Evolutionary conservation across 2,329 filamentous ascomycete genomes (phyloP), one percentile per base, ranked within the genome.

Genomic region (Calonectria henricotiae): DNA sequence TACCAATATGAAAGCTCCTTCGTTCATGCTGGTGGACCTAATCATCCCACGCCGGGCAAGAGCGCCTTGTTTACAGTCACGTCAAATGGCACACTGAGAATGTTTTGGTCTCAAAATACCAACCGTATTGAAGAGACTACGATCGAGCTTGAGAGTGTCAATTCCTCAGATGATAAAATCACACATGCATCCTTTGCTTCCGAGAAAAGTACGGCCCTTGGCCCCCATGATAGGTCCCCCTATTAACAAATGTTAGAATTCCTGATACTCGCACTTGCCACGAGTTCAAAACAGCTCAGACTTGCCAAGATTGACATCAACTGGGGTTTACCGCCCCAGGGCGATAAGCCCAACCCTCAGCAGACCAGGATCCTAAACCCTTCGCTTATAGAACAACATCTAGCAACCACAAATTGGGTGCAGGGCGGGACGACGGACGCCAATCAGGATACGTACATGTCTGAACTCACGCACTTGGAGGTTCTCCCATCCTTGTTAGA

Each of bases 61-160:
- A 92, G 93, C 60, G 93, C 93, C 1, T 82, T 98, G 49, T 82
- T 98, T 13, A 93, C 91, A 73, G 88, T 98, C 64, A 96, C 93
- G 35, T 89, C 91, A 51, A 91, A 91, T 75, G 94, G 94, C 8
- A 83, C 90, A 58, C 85, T 98, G 65, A 92, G 91, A 76, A 86
- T 98, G 77, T 87, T 95, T 60, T 98, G 92, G 83, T 89, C 93
- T 46, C 93, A 95, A 73, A 91, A 89, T 49, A 94, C 91, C 79
- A 89, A 86, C 67, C 90, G 90, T 75, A 92, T 94, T 83, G 89
- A 92, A 70, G 93, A 97, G 78, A 89, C 90, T 0, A 89, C 88
- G 3, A 85, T 92, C n/a, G 93, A 96, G 72, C 83, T 97, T 41
- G 93, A 95, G 78, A 91, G 90, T 71, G 87, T 94, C 67, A 87